These are phyloP conservation scores for Phlyctochytrium arcticum DNA, from an alignment of 192 early-diverging fungal species.

Conservation along the genomic window DNA sequence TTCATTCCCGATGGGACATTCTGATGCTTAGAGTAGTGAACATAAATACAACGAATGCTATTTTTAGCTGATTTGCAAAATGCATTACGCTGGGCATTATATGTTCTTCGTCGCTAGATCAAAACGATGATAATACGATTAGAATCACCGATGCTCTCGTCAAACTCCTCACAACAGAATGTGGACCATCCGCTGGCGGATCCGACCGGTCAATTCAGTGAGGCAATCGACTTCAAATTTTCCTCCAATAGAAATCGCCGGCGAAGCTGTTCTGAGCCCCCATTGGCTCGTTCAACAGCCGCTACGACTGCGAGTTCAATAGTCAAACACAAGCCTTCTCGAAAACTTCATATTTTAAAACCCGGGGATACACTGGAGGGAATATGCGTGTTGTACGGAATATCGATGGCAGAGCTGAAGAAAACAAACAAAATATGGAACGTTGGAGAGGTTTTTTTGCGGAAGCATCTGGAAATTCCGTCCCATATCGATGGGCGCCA, in stretches of 20 bases:
- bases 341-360: neutral
- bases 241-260: neutral
- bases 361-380: slow-evolving; percentile 8
- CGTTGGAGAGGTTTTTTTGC: slow-evolving; percentile 5
- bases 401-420: slow-evolving; percentile 3
- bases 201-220: neutral
- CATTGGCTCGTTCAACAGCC: neutral
- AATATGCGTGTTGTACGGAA: slow-evolving; percentile 2
- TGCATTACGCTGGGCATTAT: neutral
- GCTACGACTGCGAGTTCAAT: neutral
- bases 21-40: too few species aligned
- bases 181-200: neutral
- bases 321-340: neutral
- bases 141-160: neutral
- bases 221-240: neutral
- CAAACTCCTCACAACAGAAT: neutral
- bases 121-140: neutral
- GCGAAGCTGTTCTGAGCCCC: neutral
- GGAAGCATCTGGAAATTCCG: neutral
- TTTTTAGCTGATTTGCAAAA: neutral
- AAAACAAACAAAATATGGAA: slow-evolving; percentile 5
- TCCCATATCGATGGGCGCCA: neutral
- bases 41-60: too few species aligned
- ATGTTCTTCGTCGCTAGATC: neutral
- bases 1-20: too few species aligned